A percentile compares a stretch with the other conserved stretches of the same genome.
Evolutionary conservation across 2,329 filamentous ascomycete species (phyloP).

Genomic region (Claviceps pusilla): DNA sequence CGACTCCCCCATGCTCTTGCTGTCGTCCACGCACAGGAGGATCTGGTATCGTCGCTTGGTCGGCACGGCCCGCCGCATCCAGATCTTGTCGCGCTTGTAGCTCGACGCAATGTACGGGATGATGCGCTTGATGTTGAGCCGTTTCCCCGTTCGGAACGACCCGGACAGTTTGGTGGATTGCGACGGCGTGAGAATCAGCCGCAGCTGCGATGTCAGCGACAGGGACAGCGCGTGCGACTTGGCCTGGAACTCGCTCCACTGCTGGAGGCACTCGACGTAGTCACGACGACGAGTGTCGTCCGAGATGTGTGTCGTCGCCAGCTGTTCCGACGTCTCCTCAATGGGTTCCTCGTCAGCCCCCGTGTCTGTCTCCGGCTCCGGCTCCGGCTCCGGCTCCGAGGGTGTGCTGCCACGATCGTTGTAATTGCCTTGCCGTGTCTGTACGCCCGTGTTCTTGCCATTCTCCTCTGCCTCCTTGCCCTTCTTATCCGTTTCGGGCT

Average conservation of each 20-base stretch:
- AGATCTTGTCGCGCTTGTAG: conserved; percentile 99
- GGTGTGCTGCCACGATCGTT: conserved; percentile 34
- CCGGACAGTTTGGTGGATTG: conserved; percentile 92
- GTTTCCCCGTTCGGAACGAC: conserved; percentile 92
- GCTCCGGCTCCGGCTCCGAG: conserved; percentile 19
- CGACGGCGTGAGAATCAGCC: conserved; percentile 86
- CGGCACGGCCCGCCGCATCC: conserved; percentile 87
- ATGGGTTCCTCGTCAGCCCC: conserved; percentile 34
- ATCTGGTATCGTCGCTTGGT: conserved; percentile 95
- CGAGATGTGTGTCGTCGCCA: conserved; percentile 59
- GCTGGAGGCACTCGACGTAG: conserved; percentile 45
- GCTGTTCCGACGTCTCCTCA: conserved; percentile 43
- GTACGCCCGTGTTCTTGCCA: conserved; percentile 42
- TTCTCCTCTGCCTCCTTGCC: conserved; percentile 32
- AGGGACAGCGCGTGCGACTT: conserved; percentile 76
- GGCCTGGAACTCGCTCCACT: conserved; percentile 76
- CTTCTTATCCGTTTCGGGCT: conserved; percentile 19
- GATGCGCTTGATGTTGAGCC: conserved; percentile 97
- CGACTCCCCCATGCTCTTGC: conserved; percentile 77
- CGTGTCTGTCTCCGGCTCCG: conserved; percentile 28
- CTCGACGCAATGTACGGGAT: conserved; percentile 97
- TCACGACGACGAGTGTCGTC: conserved; percentile 32
- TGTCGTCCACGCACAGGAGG: conserved; percentile 92
- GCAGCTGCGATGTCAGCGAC: conserved; percentile 82
- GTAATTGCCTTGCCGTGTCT: conserved; percentile 43